These are phyloP conservation scores for Pseudovirgaria hyperparasitica DNA, from an alignment of 2,329 filamentous ascomycete genomes.

Conservation along the genomic window DNA sequence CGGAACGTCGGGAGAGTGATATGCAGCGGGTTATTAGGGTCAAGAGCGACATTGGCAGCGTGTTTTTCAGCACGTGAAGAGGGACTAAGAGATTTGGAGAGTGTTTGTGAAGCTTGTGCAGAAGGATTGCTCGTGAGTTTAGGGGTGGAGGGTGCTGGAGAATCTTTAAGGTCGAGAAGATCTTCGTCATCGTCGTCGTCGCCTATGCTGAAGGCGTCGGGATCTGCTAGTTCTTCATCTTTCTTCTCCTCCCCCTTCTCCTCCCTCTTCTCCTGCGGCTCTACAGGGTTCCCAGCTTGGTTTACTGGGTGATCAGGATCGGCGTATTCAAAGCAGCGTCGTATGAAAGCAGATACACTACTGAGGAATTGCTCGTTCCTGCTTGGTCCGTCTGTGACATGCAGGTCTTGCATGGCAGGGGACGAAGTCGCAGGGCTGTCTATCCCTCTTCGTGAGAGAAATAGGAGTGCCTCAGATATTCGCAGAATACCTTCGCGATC, in stretches of 20 bases:
- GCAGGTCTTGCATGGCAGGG: conserved; percentile 42
- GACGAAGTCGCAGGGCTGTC: conserved; percentile 61
- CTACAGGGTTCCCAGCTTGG: conserved; percentile 32
- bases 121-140: conserved; percentile 13
- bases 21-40: conserved; percentile 84
- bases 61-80: conserved; percentile 39
- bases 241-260: conserved; percentile 15
- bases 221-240: conserved; percentile 12
- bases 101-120: conserved; percentile 13
- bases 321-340: conserved; percentile 94
- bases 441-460: conserved; percentile 78
- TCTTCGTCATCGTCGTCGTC: conserved; percentile 50
- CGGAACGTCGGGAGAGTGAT: conserved; percentile 96
- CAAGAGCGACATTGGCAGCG: conserved; percentile 77
- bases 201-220: conserved; percentile 60
- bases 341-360: conserved; percentile 90
- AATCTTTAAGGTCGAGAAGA: conserved; percentile 43
- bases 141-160: conserved; percentile 8
- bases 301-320: conserved; percentile 67
- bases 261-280: no score
- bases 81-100: conserved; percentile 13
- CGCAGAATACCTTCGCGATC: conserved; percentile 89
- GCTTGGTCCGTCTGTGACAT: conserved; percentile 28
- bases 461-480: conserved; percentile 88
- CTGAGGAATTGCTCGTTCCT: conserved; percentile 81